These are phyloP conservation scores for Diaporthe sp. DNA, from an alignment of 2,329 filamentous ascomycete genomes.

Conservation along the genomic window DNA sequence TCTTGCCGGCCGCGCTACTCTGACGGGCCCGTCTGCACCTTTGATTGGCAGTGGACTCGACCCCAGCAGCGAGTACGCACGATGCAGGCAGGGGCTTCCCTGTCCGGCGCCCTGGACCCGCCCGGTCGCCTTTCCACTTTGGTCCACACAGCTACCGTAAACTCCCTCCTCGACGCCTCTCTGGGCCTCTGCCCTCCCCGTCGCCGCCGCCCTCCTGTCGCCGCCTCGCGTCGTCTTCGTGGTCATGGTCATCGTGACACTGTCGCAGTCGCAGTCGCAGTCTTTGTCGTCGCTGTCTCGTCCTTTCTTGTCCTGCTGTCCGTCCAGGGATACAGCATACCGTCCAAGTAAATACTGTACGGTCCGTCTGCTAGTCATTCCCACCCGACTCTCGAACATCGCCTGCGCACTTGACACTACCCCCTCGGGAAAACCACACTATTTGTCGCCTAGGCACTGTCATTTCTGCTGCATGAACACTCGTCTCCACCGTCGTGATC, in stretches of 20 bases:
- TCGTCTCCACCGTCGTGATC: constrained; percentile 29
- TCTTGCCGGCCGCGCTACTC: not conserved
- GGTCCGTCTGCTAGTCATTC: constrained; percentile 6
- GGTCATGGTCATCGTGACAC: constrained; percentile 10
- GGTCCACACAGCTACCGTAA: constrained; percentile 21
- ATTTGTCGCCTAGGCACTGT: constrained; percentile 33
- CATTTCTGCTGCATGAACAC: constrained; percentile 33
- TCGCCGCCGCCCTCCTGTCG: constrained; percentile 23
- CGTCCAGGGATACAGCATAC: not conserved
- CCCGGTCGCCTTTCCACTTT: constrained; percentile 30
- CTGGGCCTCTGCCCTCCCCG: constrained; percentile 9
- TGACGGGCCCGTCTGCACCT: constrained; percentile 9
- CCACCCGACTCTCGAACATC: constrained; percentile 19
- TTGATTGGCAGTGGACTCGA: constrained; percentile 33
- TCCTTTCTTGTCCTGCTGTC: not conserved
- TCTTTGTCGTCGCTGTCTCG: constrained; percentile 4
- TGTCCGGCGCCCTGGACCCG: constrained; percentile 1
- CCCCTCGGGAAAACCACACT: constrained; percentile 27
- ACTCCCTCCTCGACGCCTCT: constrained; percentile 21
- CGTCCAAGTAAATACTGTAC: not conserved
- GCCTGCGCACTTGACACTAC: constrained; percentile 23
- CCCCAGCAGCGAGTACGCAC: constrained; percentile 19
- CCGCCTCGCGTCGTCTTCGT: constrained; percentile 11
- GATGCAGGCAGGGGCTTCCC: constrained; percentile 9
- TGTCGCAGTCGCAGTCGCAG: not conserved